phyloP scores from a whole-genome alignment of 176 grass and related monocot species.

The Lolium rigidum region DNA sequence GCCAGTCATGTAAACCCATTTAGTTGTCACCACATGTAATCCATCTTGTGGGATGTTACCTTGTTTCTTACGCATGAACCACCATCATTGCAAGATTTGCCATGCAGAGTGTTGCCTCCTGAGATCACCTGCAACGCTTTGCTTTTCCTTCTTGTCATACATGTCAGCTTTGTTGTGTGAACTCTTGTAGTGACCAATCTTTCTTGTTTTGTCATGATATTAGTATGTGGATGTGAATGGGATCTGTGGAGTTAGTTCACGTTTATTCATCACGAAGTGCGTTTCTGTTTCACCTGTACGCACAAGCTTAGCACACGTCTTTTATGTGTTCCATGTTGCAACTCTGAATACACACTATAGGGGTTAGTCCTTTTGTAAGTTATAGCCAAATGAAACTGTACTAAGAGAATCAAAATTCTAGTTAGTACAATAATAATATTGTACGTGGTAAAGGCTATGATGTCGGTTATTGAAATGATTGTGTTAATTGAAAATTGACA shows the following conservation, averaged over 20 bases:
- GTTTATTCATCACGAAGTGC: neutral
- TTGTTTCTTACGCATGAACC: neutral
- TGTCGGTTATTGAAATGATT: neutral
- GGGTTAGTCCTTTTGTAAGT: neutral
- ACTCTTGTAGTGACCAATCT: neutral
- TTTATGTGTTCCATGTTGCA: neutral
- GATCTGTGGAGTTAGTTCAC: neutral
- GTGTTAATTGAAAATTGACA: neutral
- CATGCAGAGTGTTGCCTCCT: neutral
- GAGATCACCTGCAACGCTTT: neutral
- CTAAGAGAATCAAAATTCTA: neutral
- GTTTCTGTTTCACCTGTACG: conserved; percentile 1
- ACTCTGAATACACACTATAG: neutral
- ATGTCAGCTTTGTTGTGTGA: neutral
- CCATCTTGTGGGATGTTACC: neutral
- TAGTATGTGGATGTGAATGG: conserved; percentile 17
- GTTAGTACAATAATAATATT: neutral
- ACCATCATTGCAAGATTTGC: neutral
- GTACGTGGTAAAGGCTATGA: neutral
- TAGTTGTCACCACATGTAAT: neutral
- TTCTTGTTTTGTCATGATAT: neutral
- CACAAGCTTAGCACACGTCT: neutral
- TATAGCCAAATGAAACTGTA: neutral
- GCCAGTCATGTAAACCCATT: neutral
- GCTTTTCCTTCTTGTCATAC: neutral